These are phyloP conservation scores for Penicillium sp. DNA, from an alignment of 2,329 filamentous ascomycete species.

Conservation along the genomic window DNA sequence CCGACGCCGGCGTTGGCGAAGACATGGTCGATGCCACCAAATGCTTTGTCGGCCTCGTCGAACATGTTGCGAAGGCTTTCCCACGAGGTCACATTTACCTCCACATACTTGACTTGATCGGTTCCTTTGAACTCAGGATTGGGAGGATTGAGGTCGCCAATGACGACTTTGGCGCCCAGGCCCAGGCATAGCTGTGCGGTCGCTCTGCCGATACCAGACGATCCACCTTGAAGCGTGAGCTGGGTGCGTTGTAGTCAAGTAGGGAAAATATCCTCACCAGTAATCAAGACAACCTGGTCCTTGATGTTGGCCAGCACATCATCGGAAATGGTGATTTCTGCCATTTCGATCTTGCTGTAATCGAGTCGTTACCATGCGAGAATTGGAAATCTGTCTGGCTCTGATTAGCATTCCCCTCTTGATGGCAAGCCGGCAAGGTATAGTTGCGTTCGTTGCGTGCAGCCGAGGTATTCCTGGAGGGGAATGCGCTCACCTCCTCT, in stretches of 20 bases:
- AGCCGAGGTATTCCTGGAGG: background rate
- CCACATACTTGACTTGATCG: slow-evolving; percentile 43
- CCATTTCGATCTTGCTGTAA: slow-evolving; percentile 34
- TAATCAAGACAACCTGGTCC: slow-evolving; percentile 57
- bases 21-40: slow-evolving; percentile 50
- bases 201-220: slow-evolving; percentile 63
- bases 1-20: slow-evolving; percentile 60
- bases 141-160: slow-evolving; percentile 54
- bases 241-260: background rate
- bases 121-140: slow-evolving; percentile 27
- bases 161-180: slow-evolving; percentile 58
- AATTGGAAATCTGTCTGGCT: background rate
- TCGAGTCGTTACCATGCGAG: background rate
- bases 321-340: slow-evolving; percentile 51
- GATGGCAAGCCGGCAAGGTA: background rate
- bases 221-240: slow-evolving; percentile 48
- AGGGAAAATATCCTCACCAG: slow-evolving; percentile 41
- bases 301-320: slow-evolving; percentile 47
- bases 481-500: background rate
- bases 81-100: slow-evolving; percentile 56
- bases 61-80: slow-evolving; percentile 55
- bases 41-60: slow-evolving; percentile 49
- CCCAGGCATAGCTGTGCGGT: slow-evolving; percentile 56
- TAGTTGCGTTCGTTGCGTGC: background rate
- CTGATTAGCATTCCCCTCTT: background rate